Evolutionary conservation across 495 filamentous ascomycete genomes (phyloP).

Genomic region (Aspergillus ostianus): DNA sequence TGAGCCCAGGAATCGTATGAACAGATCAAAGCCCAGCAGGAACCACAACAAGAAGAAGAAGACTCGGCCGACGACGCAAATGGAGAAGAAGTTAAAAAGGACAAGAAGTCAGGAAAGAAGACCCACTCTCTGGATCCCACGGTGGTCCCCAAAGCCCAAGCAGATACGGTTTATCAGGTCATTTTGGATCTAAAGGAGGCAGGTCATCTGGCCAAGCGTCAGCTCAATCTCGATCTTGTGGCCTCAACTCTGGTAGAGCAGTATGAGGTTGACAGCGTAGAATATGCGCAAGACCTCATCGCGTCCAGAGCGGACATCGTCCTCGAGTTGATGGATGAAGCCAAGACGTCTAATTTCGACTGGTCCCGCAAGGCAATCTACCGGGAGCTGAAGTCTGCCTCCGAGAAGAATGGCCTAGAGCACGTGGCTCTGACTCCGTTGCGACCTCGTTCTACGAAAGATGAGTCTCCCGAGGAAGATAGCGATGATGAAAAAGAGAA

Average conservation of each 20-base stretch:
- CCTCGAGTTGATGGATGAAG: slow-evolving; percentile 37
- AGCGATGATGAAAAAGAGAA: slow-evolving; percentile 17
- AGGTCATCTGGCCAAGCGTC: slow-evolving; percentile 45
- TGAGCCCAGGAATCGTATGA: slow-evolving; percentile 41
- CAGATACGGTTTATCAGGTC: slow-evolving; percentile 37
- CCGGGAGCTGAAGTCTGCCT: slow-evolving; percentile 38
- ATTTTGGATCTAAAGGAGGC: slow-evolving; percentile 39
- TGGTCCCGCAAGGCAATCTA: slow-evolving; percentile 48
- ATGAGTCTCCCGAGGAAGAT: slow-evolving; percentile 43
- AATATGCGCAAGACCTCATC: slow-evolving; percentile 40
- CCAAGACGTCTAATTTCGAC: slow-evolving; percentile 35
- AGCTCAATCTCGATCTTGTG: slow-evolving; percentile 41
- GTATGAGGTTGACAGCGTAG: slow-evolving; percentile 30
- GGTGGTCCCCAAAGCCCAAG: slow-evolving; percentile 34
- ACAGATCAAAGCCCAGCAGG: slow-evolving; percentile 30
- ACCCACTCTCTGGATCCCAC: slow-evolving; percentile 29
- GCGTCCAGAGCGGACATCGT: slow-evolving; percentile 31
- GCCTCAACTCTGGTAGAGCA: slow-evolving; percentile 27
- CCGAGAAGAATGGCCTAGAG: slow-evolving; percentile 23
- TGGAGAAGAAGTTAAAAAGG: slow-evolving; percentile 21
- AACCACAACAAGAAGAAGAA: slow-evolving; percentile 28
- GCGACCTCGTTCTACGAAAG: slow-evolving; percentile 25
- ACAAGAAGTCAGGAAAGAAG: slow-evolving; percentile 17
- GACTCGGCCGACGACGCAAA: slow-evolving; percentile 19
- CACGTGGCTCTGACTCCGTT: slow-evolving; percentile 36